These are phyloP conservation scores for Cladosporium colombiae DNA, from an alignment of 2,329 filamentous ascomycete genomes.

Conservation along the genomic window DNA sequence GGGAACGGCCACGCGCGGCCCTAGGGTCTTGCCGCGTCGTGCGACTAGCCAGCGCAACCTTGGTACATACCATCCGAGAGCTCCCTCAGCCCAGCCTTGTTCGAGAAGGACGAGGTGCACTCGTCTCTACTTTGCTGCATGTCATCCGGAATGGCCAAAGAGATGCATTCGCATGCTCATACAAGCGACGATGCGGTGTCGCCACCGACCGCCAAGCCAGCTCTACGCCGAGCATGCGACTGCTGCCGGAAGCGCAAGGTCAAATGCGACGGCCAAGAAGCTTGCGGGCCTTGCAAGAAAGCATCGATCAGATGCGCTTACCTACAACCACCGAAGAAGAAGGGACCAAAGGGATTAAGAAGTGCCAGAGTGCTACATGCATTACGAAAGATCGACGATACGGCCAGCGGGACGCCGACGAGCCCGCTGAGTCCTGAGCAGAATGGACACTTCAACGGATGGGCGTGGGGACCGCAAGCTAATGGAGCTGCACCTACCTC, in stretches of 20 bases:
- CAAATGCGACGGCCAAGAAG: conserved; percentile 37
- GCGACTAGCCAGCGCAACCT: conserved; percentile 2
- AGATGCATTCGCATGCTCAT: conserved; percentile 17
- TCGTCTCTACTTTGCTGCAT: neutral
- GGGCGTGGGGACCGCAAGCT: conserved; percentile 29
- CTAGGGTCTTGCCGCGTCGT: conserved; percentile 11
- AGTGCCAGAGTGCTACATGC: conserved; percentile 39
- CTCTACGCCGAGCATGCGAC: conserved; percentile 38
- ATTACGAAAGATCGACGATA: conserved; percentile 37
- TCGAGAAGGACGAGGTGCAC: neutral
- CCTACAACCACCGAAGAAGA: conserved; percentile 40
- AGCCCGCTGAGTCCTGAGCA: conserved; percentile 30
- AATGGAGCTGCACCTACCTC: neutral
- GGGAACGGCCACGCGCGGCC: conserved; percentile 7
- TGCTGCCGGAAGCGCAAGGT: conserved; percentile 42
- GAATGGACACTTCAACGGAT: conserved; percentile 32
- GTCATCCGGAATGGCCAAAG: neutral
- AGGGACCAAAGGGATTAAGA: conserved; percentile 39
- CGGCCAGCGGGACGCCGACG: conserved; percentile 28
- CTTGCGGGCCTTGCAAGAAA: conserved; percentile 39
- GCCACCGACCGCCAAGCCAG: conserved; percentile 24
- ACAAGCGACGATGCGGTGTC: conserved; percentile 25
- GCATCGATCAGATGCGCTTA: conserved; percentile 39
- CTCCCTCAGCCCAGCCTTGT: conserved; percentile 4
- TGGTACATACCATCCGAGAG: neutral